These are phyloP conservation scores for Plantago elongata DNA, from an alignment of 257 asterid species.

Conservation along the genomic window DNA sequence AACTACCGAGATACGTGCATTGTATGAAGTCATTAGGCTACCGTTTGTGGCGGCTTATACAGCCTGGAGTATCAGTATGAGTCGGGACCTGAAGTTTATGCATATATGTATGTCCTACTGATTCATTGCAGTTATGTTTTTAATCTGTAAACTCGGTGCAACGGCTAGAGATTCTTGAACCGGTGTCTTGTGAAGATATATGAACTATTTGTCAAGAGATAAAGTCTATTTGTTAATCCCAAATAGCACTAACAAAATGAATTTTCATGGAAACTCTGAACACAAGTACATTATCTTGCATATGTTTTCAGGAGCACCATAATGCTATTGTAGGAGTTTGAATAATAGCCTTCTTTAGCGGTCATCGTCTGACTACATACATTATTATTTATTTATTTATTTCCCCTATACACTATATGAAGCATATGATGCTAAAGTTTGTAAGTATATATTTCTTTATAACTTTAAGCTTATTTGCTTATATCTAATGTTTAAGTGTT, in stretches of 20 bases:
- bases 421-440: too few relatives aligned
- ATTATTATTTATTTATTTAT: background rate
- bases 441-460: too few relatives aligned
- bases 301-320: background rate
- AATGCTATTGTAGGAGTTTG: slow-evolving; percentile 4
- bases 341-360: slow-evolving; percentile 1
- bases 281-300: background rate
- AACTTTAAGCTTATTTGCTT: background rate
- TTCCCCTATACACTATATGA: background rate
- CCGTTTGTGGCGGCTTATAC: background rate
- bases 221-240: background rate
- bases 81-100: too few relatives aligned
- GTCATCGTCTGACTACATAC: slow-evolving; percentile 1
- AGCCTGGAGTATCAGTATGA: too few relatives aligned
- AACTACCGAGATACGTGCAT: too few relatives aligned
- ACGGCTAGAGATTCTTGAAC: background rate
- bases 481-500: background rate
- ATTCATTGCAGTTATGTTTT: too few relatives aligned
- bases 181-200: background rate
- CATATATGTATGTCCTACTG: too few relatives aligned
- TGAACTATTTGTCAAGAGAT: background rate
- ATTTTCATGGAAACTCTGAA: background rate
- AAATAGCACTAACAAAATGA: background rate
- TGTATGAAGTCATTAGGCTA: too few relatives aligned
- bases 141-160: too few relatives aligned